These are phyloP conservation scores for Osmanthus fragrans DNA, from an alignment of 257 asterid species.

Conservation along the genomic window DNA sequence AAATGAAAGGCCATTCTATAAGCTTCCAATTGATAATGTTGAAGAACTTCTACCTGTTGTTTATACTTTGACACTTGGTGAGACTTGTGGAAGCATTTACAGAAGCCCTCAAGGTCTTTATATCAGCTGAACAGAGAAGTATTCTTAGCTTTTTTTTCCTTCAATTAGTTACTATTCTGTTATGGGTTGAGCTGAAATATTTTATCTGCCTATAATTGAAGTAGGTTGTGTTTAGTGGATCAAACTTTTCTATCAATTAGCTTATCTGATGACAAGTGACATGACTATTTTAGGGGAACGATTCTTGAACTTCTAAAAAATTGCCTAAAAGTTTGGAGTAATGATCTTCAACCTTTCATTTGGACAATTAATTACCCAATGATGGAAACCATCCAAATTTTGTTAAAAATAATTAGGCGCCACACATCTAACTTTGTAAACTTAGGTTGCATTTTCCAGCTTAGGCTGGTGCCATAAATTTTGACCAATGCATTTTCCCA, in stretches of 20 bases:
- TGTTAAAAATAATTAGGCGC: background rate
- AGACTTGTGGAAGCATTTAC: conserved; percentile 90
- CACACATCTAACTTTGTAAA: no score
- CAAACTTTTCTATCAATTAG: background rate
- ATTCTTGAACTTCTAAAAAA: conserved; percentile 85
- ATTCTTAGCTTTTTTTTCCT: conserved; percentile 7
- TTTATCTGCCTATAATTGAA: no score
- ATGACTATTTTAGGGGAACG: conserved; percentile 50
- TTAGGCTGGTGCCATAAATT: background rate
- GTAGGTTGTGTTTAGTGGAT: background rate
- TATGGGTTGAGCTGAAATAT: no score
- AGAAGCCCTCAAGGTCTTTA: conserved; percentile 88
- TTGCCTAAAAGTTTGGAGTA: conserved; percentile 57
- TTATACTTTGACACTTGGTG: conserved; percentile 90
- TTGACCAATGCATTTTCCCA: no score
- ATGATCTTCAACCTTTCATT: no score
- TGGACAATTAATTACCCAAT: background rate
- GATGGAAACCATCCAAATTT: background rate
- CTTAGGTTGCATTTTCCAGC: background rate
- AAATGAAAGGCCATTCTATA: conserved; percentile 82
- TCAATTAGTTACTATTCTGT: background rate
- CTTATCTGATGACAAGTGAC: conserved; percentile 5
- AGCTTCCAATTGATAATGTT: conserved; percentile 82
- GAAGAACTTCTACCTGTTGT: conserved; percentile 90
- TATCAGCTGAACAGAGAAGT: conserved; percentile 88